Base-by-base conservation (phyloP, 2,329 filamentous ascomycete genomes). In the Colletotrichum chlorophyti region DNA sequence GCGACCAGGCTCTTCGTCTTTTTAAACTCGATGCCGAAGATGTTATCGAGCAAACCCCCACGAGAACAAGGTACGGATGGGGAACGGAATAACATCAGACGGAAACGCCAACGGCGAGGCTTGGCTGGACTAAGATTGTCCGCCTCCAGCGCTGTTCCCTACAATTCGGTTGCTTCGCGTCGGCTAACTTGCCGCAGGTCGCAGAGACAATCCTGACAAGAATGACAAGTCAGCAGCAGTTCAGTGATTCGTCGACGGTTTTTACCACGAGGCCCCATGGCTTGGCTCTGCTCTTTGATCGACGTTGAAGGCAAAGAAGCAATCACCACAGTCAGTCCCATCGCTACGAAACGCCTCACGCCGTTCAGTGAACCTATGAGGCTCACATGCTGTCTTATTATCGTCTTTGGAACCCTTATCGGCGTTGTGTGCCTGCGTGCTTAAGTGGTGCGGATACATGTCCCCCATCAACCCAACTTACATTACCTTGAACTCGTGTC, bases 21-120 rank as follows among this genome's bases (percentile, higher is more conserved):
- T 21, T 45, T 15, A n/a, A 26, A 24, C 40, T 45, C 29, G 29
- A 42, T 43, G 37, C 55, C 23, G 14, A 43, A 17, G 19, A 24
- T 37, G 10, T 32, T 17, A 29, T 42, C 32, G 42, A 50, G 31
- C 43, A 41, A 35, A 40, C 31, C 29, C 32, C 11, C 24, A 45
- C 26, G 17, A 4, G 19, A 45, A 31, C 40, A 55, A 49, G 38
- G 43, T 24, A 42, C 55, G 51, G 51, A 42, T 34, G 45, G 38
- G 35, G 37, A n/a, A 29, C 43, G 45, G 26, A 32, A 35, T 53
- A 59, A 59, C 51, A 59, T 51, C 55, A 49, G 55, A 59, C 38
- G 55, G 55, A 59, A 59, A 59, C 55, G 45, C 42, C 48, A 41
- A 31, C 24, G 27, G 53, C 53, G 48, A 48, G 48, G 48, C 21